Evolutionary conservation across 345 rosid genomes (phyloP).

Genomic region (Populus nigra): DNA sequence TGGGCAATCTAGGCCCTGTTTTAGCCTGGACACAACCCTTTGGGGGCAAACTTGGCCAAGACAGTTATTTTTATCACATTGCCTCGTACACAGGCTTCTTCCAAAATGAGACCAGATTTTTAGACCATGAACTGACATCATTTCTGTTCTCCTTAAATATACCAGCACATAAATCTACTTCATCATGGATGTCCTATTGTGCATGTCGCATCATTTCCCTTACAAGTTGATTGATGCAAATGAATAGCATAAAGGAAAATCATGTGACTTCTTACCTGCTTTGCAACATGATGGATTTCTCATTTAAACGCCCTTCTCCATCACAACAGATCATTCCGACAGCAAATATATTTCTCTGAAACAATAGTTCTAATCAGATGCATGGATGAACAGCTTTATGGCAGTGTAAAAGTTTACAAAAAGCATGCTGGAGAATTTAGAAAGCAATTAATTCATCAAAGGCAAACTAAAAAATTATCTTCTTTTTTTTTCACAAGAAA

Average conservation of each 20-base stretch:
- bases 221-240: conserved; percentile 3
- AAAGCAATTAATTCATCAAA: not conserved
- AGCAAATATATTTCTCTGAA: conserved; percentile 74
- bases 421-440: not conserved
- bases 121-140: not conserved
- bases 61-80: not conserved
- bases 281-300: conserved; percentile 76
- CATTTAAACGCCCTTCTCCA: conserved; percentile 90
- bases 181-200: not conserved
- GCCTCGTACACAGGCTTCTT: not conserved
- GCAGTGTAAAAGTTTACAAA: not conserved
- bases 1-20: not conserved
- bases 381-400: conserved; percentile 12
- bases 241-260: conserved; percentile 1
- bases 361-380: conserved; percentile 32
- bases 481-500: not conserved
- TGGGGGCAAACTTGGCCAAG: not conserved
- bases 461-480: not conserved
- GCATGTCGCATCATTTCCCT: not conserved
- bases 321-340: conserved; percentile 96
- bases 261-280: conserved; percentile 64
- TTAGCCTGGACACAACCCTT: not conserved
- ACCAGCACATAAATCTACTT: not conserved
- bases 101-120: not conserved
- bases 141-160: not conserved